phyloP scores from a whole-genome alignment of 2,329 filamentous ascomycete genomes.

The Aspergillus ustus region DNA sequence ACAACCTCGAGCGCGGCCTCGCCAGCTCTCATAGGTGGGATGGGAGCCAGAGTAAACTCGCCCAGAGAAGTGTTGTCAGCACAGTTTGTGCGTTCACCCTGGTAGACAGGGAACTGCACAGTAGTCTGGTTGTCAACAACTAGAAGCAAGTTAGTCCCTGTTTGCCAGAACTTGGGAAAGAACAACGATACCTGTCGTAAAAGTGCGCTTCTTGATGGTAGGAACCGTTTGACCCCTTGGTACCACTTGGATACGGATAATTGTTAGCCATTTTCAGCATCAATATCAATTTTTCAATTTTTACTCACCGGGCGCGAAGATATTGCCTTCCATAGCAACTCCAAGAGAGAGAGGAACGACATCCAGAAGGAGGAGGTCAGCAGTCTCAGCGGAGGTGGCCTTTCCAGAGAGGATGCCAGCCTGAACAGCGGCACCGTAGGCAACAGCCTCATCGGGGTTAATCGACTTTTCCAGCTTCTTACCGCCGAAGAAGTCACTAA shows the following conservation, averaged over 20 bases:
- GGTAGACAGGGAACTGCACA: conserved; percentile 89
- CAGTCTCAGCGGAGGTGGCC: conserved; percentile 92
- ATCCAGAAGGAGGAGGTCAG: conserved; percentile 93
- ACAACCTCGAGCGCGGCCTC: conserved; percentile 96
- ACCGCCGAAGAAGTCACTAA: conserved; percentile 98
- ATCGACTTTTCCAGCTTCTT: conserved; percentile 99
- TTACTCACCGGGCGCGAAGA: background rate
- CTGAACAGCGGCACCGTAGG: conserved; percentile 98
- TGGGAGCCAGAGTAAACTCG: conserved; percentile 94
- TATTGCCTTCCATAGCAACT: conserved; percentile 60
- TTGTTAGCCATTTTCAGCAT: background rate
- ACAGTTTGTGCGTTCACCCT: conserved; percentile 97
- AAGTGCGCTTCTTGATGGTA: conserved; percentile 81
- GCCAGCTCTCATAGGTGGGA: conserved; percentile 84
- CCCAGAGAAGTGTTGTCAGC: conserved; percentile 97
- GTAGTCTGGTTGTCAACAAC: conserved; percentile 69
- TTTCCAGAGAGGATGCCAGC: conserved; percentile 98
- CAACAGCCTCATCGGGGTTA: conserved; percentile 99
- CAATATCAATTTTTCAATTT: background rate
- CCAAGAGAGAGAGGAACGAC: conserved; percentile 95
- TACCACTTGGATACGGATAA: conserved; percentile 65
- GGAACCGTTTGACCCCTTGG: conserved; percentile 77
- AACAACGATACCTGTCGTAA: conserved; percentile 66
- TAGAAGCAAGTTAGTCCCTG: background rate
- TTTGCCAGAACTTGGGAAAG: background rate